Evolutionary conservation across 192 early-diverging fungal species (phyloP), one percentile per base, ranked within the genome.

Genomic region (Linnemannia zychae): DNA sequence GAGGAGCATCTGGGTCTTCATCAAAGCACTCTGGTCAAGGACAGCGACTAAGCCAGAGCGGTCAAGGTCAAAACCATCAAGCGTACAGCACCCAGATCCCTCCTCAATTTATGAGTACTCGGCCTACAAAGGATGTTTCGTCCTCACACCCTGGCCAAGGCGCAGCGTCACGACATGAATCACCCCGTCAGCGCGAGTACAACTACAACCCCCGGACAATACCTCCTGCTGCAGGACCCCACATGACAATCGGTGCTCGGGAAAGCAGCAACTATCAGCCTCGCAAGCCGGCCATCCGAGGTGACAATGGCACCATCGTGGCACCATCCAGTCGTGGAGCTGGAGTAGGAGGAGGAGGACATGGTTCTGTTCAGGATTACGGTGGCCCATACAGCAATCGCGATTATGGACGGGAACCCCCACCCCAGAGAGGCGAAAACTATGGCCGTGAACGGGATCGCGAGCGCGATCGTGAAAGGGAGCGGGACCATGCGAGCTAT

Each of bases 211-310:
- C 18, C 66, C 48, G 65, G 70, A 60, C 37, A 57, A 79, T 49
- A 7, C 57, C 15, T 52, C 71, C 12, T 18, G 57, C 57, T 28
- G 12, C 78, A 11, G 46, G 63, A 15, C 57, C 57, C 28, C 78
- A 80, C 22, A 33, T 74, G 44, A 80, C 78, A 9, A 80, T 71
- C 24, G 78, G 78, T 1, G 78, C 71, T 18, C 71, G 78, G 24
- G 78, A 80, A 48, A 80, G 71, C 72, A 80, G 71, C 37, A 80
- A 74, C 37, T 80, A 80, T 31, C 78, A 80, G 36, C 71, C 78
- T 38, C 71, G 78, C 15, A 80, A 74, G 36, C 71, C 78, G 1
- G 36, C 48, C 0, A 74, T 65, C 48, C 71, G 78, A 18, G 36
- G 48, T 1, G 78, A 80, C 31, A 72, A 80, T 74, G 78, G 72